Evolutionary conservation across 352 stramenopile genomes (phyloP), one percentile per base, ranked within the genome.

Genomic region (Phytophthora sojae): DNA sequence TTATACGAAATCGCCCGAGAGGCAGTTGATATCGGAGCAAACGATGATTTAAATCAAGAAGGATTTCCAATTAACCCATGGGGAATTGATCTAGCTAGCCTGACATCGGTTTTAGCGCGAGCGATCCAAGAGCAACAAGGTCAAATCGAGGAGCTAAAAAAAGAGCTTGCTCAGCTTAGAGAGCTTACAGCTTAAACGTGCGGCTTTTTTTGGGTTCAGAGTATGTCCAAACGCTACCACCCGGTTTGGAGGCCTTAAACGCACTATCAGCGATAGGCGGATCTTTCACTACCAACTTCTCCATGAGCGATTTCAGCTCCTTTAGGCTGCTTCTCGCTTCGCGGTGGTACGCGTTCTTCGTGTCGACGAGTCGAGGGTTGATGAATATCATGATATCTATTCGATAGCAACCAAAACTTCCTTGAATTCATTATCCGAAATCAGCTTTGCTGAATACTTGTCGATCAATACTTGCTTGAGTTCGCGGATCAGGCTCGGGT

Each of bases 61-160:
- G n/a, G n/a, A n/a, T n/a, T n/a, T n/a, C n/a, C n/a, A n/a, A n/a
- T n/a, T n/a, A n/a, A n/a, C n/a, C n/a, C n/a, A n/a, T n/a, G n/a
- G n/a, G n/a, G n/a, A n/a, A n/a, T n/a, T n/a, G n/a, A n/a, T n/a
- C n/a, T n/a, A n/a, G n/a, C n/a, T n/a, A n/a, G n/a, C n/a, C n/a
- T n/a, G n/a, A n/a, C n/a, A n/a, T n/a, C n/a, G n/a, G n/a, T n/a
- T n/a, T n/a, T n/a, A n/a, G n/a, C n/a, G n/a, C n/a, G n/a, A n/a
- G n/a, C n/a, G n/a, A n/a, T n/a, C n/a, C n/a, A n/a, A n/a, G n/a
- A n/a, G n/a, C n/a, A n/a, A n/a, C n/a, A n/a, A n/a, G n/a, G n/a
- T n/a, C n/a, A n/a, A 8, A 63, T 63, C 14, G 42, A 63, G 30
- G 57, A 63, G 2, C 42, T 39, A 7, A 25, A 63, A 12, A 8